phyloP scores from a whole-genome alignment of 176 grass and related monocot genomes.

The Musa schizocarpa region DNA sequence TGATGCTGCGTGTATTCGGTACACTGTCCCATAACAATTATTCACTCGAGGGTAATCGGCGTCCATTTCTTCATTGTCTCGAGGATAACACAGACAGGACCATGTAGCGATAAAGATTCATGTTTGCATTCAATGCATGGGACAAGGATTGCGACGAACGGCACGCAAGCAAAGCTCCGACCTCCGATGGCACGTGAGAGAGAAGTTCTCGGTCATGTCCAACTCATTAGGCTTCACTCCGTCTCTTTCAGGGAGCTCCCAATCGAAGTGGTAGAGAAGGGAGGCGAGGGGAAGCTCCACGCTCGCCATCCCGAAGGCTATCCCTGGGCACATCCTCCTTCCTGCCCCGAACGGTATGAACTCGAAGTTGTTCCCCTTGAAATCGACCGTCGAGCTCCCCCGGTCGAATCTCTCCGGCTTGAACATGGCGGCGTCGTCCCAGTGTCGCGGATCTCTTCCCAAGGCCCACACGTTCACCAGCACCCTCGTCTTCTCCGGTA shows the following conservation, averaged over 20 bases:
- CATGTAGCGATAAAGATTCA: too few relatives aligned
- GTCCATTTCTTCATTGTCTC: too few relatives aligned
- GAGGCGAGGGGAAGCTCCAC: slow-evolving; percentile 17
- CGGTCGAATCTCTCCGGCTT: slow-evolving; percentile 28
- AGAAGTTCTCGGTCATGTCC: slow-evolving; percentile 15
- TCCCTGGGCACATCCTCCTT: slow-evolving; percentile 31
- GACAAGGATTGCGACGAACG: not conserved
- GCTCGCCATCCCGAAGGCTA: slow-evolving; percentile 7
- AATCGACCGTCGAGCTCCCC: not conserved
- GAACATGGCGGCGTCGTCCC: slow-evolving; percentile 25
- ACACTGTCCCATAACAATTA: too few relatives aligned
- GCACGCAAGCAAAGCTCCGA: slow-evolving; percentile 1
- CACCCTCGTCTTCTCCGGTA: slow-evolving; percentile 7
- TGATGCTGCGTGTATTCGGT: too few relatives aligned
- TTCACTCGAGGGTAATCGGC: too few relatives aligned
- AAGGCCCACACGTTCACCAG: slow-evolving; percentile 29
- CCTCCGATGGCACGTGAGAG: not conserved
- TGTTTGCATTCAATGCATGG: too few relatives aligned
- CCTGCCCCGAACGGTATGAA: slow-evolving; percentile 30
- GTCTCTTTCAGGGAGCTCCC: not conserved
- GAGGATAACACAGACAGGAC: too few relatives aligned
- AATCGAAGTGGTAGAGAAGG: slow-evolving; percentile 28
- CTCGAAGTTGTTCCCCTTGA: slow-evolving; percentile 24
- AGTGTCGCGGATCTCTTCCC: slow-evolving; percentile 22
- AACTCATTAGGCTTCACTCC: not conserved